Evolutionary conservation across 306 rosid genomes (phyloP).

Genomic region (Lathyrus aphaca): DNA sequence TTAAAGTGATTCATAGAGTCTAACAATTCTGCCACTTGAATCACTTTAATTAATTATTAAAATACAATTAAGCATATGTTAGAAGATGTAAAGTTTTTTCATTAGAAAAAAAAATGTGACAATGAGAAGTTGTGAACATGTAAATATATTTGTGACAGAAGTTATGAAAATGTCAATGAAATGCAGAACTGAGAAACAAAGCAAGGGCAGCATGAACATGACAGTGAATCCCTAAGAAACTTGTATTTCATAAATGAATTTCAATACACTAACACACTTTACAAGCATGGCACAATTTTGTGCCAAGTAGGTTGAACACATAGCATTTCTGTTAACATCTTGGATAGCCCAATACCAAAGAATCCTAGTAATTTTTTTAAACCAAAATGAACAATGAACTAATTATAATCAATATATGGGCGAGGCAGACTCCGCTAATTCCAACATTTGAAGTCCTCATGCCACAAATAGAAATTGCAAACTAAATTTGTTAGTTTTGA

Average conservation of each 20-base stretch:
- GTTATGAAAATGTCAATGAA: too few relatives aligned
- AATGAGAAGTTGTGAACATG: too few relatives aligned
- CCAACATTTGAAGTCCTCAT: slow-evolving; percentile 97
- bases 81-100: too few relatives aligned
- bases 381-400: slow-evolving; percentile 25
- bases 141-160: too few relatives aligned
- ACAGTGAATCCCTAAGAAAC: neutral
- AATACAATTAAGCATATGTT: too few relatives aligned
- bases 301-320: neutral
- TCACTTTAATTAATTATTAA: too few relatives aligned
- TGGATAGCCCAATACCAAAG: slow-evolving; percentile 15
- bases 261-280: neutral
- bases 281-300: slow-evolving; percentile 4
- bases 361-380: slow-evolving; percentile 20
- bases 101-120: too few relatives aligned
- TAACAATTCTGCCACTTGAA: too few relatives aligned
- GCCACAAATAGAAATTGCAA: slow-evolving; percentile 38
- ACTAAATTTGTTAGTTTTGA: slow-evolving; percentile 17
- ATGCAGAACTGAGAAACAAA: too few relatives aligned
- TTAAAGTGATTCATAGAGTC: too few relatives aligned
- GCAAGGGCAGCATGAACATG: too few relatives aligned
- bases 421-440: slow-evolving; percentile 80
- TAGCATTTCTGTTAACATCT: slow-evolving; percentile 11
- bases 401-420: slow-evolving; percentile 65
- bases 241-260: neutral